These are phyloP conservation scores for Boletales sp. DNA, from an alignment of 768 basidiomycete species.

Conservation along the genomic window DNA sequence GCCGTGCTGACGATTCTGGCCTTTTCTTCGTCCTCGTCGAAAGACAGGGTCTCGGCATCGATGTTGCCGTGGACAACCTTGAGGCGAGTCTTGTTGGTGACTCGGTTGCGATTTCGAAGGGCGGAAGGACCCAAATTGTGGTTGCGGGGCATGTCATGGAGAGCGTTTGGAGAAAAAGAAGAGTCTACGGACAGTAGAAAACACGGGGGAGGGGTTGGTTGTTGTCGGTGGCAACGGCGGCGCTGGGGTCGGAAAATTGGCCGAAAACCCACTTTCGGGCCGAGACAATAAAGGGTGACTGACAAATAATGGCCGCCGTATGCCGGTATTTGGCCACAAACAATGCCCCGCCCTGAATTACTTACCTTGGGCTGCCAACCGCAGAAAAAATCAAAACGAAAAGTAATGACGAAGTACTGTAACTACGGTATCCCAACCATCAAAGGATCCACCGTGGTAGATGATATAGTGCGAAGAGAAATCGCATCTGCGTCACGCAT, in stretches of 20 bases:
- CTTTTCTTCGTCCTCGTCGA: constrained; percentile 86
- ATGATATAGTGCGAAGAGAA: not conserved
- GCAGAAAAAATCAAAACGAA: constrained; percentile 7
- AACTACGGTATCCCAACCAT: constrained; percentile 5
- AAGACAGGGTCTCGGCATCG: constrained; percentile 74
- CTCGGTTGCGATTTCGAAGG: constrained; percentile 83
- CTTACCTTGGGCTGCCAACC: constrained; percentile 20
- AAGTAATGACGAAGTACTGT: constrained; percentile 3
- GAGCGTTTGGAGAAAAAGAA: constrained; percentile 34
- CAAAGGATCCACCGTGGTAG: not conserved
- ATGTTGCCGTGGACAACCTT: constrained; percentile 78
- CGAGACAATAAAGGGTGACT: constrained; percentile 38
- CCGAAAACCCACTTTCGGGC: constrained; percentile 59
- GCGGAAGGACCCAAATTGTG: constrained; percentile 73
- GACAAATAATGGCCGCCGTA: constrained; percentile 28
- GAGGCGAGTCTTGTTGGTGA: constrained; percentile 90
- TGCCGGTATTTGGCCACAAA: constrained; percentile 33
- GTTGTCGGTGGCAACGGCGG: constrained; percentile 54
- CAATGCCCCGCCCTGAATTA: constrained; percentile 19
- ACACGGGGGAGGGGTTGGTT: constrained; percentile 31
- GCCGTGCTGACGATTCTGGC: constrained; percentile 76
- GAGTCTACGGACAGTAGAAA: constrained; percentile 37
- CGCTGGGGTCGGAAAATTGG: constrained; percentile 59
- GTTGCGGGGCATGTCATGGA: constrained; percentile 89
- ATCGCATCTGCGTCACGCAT: not conserved